Evolutionary conservation across 306 rosid genomes (phyloP), one percentile per base, ranked within the genome.

Genomic region (Pyrus bretschneideri): DNA sequence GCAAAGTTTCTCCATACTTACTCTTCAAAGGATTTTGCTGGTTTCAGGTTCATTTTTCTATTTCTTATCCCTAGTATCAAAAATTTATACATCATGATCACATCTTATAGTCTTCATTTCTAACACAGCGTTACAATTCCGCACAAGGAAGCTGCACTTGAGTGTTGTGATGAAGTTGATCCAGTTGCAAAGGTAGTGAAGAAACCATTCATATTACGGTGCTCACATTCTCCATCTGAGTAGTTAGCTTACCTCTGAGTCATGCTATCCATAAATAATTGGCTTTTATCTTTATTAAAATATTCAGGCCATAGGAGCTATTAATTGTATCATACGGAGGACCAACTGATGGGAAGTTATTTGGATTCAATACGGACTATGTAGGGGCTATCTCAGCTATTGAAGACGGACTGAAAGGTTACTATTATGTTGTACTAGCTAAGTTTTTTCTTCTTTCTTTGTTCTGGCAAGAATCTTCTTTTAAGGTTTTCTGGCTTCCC

Each of bases 141-240:
- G 44, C 91, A 95, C 90, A 95, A 92, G 87, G 97, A 95, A 80
- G 84, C 86, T 4, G 91, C 96, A 66, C 76, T 92, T 29, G 79
- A 81, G 81, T 90, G 87, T 70, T 95, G 97, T 76, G 98, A 95
- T 21, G 97, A 92, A 82, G 96, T 95, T 52, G 97, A 92, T 85
- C 97, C 97, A 69, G 87, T 92, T 59, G 98, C 93, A 60, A 89
- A 90, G 97, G 98, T 95, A 88, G 70, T 75, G 81, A 62, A 25
- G n/a, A 33, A 63, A 52, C 52, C 72, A 57, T 46, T 72, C 30
- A 45, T 80, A 21, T 78, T 79, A 62, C 69, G 40, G 22, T 71
- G 79, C 60, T 25, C 44, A 45, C 22, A 29, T 42, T 80, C 59
- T 51, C 25, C 46, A 46, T 42, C 61, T 46, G 25, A 30, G 31